phyloP scores from a whole-genome alignment of 148 eudicot species.

The Amaranthus hypochondriacus region DNA sequence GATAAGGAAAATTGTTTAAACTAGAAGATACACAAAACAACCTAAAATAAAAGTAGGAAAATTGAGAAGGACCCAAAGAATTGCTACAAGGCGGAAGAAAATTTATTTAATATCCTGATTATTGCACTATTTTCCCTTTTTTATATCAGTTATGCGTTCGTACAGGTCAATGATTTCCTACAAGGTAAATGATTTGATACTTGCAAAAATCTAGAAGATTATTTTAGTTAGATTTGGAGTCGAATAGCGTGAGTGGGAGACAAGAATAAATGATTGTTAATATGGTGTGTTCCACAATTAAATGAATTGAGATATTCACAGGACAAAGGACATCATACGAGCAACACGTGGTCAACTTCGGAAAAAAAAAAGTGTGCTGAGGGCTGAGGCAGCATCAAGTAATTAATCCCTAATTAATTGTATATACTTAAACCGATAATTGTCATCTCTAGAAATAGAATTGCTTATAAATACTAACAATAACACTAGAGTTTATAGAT shows the following conservation, averaged over 20 bases:
- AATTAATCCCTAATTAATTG: neutral
- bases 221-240: neutral
- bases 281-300: conserved; percentile 1
- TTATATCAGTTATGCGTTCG: neutral
- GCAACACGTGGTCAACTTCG: neutral
- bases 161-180: neutral
- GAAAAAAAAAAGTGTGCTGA: neutral
- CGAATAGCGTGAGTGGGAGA: conserved; percentile 20
- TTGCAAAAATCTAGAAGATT: neutral
- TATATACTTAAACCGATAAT: neutral
- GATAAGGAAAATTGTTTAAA: too few relatives aligned
- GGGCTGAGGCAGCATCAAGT: neutral
- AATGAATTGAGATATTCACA: neutral
- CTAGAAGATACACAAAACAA: too few relatives aligned
- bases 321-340: conserved; percentile 4
- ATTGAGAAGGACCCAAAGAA: neutral
- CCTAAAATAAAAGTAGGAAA: neutral
- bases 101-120: too few relatives aligned
- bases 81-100: too few relatives aligned
- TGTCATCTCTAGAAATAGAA: neutral
- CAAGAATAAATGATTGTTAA: conserved; percentile 13
- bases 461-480: neutral
- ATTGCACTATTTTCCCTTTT: neutral
- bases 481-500: neutral
- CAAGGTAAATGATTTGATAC: conserved; percentile 13